Evolutionary conservation across 2,329 filamentous ascomycete species (phyloP), one percentile per base, ranked within the genome.

Genomic region (Periconia sp.): DNA sequence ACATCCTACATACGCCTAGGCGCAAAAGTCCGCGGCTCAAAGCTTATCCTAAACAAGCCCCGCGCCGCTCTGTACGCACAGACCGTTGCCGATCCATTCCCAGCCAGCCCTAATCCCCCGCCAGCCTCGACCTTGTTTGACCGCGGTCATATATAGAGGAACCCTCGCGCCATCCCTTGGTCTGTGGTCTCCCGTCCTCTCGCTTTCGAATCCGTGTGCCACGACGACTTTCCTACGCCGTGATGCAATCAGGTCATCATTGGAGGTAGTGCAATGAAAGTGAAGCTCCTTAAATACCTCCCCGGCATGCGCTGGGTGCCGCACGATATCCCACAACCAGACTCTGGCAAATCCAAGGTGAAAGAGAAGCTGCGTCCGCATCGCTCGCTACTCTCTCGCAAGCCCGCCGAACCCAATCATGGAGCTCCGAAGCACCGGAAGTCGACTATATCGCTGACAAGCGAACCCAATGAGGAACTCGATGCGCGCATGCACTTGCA

Each of bases 271-370:
- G 19, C 31, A 12, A 36, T 31, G 31, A 23, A 30, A 4, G 4
- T 18, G 2, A 30, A 26, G 23, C 23, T 42, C 10, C 22, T 18
- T 23, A 15, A 21, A 7, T 26, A 32, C 12, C 22, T 65, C 5
- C 63, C 61, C 13, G 33, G 43, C 33, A 54, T 62, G 18, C 53
- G 54, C 40, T 66, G 63, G 63, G 37, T 58, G 2, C 61, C 63
- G 1, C 44, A 52, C 43, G 63, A 66, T 36, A 56, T 65, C 15
- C 48, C 43, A 8, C n/a, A 24, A 15, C 15, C 10, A 7, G 7
- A 24, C 2, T 36, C 42, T 6, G 8, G 16, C 23, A 26, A 21
- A 6, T 19, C 24, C n/a, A 46, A 43, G 19, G 13, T 9, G 13
- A 34, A 44, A 31, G 29, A 38, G 12, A 39, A 31, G 15, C 28